Conservation (phyloP, 2,329 filamentous ascomycete genomes). For the Phialemoniopsis sp. region DNA sequence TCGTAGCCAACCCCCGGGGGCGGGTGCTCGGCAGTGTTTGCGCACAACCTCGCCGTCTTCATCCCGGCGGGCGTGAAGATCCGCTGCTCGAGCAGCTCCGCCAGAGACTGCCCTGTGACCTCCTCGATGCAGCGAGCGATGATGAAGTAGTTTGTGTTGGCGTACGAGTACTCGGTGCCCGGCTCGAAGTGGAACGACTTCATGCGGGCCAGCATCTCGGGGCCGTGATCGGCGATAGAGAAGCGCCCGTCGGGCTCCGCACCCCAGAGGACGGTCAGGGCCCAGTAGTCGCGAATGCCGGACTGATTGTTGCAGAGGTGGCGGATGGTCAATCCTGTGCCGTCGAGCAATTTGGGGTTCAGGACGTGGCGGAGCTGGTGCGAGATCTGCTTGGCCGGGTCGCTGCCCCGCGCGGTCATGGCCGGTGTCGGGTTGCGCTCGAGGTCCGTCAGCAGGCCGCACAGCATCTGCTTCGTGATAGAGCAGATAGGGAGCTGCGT, state of each 20-base stretch:
- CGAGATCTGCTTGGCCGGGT: conserved; percentile 19
- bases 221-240: conserved; percentile 22
- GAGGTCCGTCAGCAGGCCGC: conserved; percentile 27
- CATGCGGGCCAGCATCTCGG: conserved; percentile 21
- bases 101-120: conserved; percentile 12
- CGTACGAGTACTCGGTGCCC: conserved; percentile 36
- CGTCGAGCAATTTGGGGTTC: conserved; percentile 5
- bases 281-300: conserved; percentile 40
- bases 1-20: conserved; percentile 38
- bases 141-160: conserved; percentile 36
- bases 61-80: conserved; percentile 35
- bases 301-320: conserved; percentile 35
- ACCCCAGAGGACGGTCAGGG: conserved; percentile 35
- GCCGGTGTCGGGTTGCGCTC: conserved; percentile 18
- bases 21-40: conserved; percentile 29
- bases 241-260: conserved; percentile 31
- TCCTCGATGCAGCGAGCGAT: conserved; percentile 31
- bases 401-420: conserved; percentile 18
- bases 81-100: conserved; percentile 25
- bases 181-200: conserved; percentile 34
- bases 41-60: conserved; percentile 30
- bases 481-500: conserved; percentile 39
- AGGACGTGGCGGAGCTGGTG: conserved; percentile 18
- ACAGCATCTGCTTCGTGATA: conserved; percentile 40
- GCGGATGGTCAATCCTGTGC: conserved; percentile 24